phyloP scores from a whole-genome alignment of 768 basidiomycete species.

The Hydnum rufescens region DNA sequence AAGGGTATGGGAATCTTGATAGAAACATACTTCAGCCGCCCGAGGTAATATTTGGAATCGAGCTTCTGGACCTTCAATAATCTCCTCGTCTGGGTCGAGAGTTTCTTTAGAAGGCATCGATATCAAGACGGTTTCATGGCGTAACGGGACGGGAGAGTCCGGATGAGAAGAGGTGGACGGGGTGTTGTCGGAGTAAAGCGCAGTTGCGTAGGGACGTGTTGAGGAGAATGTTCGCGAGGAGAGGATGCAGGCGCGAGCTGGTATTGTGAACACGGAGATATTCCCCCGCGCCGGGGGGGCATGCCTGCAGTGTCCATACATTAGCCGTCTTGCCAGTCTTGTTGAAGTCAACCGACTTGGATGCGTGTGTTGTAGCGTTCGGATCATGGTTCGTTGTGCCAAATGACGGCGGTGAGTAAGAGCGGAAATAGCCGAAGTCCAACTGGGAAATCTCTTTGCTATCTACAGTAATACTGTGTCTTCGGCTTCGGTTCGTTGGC shows the following conservation, averaged over 20 bases:
- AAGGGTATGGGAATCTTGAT: neutral
- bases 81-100: constrained; percentile 8
- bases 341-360: too few species aligned
- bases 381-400: too few species aligned
- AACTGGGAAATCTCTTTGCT: too few species aligned
- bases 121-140: constrained; percentile 1
- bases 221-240: neutral
- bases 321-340: too few species aligned
- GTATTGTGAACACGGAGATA: neutral
- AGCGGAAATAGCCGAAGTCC: too few species aligned
- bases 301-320: too few species aligned
- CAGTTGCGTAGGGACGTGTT: neutral
- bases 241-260: neutral
- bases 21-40: constrained; percentile 10
- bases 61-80: constrained; percentile 6
- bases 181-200: neutral
- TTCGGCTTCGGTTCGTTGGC: too few species aligned
- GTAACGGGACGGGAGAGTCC: neutral
- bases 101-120: constrained; percentile 8
- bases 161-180: neutral
- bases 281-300: too few species aligned
- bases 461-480: too few species aligned
- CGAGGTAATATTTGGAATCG: constrained; percentile 8
- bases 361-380: too few species aligned
- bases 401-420: too few species aligned